phyloP scores from a whole-genome alignment of 805 yeast genomes.

The Candida pseudoglaebosa region DNA sequence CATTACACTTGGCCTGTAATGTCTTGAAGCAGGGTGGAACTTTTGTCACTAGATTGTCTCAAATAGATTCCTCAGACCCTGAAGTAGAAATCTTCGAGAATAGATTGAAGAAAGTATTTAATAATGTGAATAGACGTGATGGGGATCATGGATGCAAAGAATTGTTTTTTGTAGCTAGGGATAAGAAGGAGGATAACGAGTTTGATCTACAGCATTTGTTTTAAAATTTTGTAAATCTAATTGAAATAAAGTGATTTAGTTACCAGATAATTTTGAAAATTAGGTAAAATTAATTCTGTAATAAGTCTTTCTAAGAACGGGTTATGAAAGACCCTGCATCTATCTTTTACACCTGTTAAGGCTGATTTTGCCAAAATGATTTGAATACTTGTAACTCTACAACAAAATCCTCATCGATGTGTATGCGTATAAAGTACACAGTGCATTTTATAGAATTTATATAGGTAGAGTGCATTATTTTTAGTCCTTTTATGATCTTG shows the following conservation, averaged over 20 bases:
- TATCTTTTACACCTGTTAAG: no score
- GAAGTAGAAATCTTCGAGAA: conserved; percentile 23
- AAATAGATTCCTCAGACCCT: conserved; percentile 22
- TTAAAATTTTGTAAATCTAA: no score
- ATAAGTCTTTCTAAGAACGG: no score
- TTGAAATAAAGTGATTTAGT: no score
- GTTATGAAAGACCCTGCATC: no score
- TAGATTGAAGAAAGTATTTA: conserved; percentile 24
- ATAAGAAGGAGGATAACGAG: conserved; percentile 16
- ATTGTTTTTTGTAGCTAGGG: conserved; percentile 25
- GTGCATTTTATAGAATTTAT: neutral
- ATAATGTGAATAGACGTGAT: conserved; percentile 16
- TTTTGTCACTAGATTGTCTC: conserved; percentile 26
- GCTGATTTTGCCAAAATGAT: no score
- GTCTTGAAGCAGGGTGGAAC: conserved; percentile 27
- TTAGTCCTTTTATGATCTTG: neutral
- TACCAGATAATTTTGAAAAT: no score
- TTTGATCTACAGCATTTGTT: neutral
- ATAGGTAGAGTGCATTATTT: neutral
- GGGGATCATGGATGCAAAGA: conserved; percentile 12
- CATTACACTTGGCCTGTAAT: conserved; percentile 27
- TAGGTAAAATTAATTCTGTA: no score
- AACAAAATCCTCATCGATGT: neutral
- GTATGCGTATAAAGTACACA: neutral
- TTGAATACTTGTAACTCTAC: no score